Evolutionary conservation across 1,284 basidiomycete species (phyloP).

Genomic region (Leccinum pallidistipes): DNA sequence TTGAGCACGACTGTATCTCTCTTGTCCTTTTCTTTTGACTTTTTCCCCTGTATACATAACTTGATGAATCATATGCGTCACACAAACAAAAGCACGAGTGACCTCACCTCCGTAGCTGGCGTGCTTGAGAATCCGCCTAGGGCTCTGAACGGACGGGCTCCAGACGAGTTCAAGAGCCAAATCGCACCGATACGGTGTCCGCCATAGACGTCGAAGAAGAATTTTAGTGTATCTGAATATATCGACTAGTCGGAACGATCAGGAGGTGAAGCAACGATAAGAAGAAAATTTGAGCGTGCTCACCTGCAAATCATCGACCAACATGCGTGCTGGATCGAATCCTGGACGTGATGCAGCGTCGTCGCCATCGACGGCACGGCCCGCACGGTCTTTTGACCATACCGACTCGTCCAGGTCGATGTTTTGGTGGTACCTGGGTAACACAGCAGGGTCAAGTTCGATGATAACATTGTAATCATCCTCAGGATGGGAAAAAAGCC

Average conservation of each 20-base stretch:
- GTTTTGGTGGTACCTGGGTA: slow-evolving; percentile 77
- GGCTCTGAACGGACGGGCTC: slow-evolving; percentile 72
- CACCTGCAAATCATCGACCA: slow-evolving; percentile 75
- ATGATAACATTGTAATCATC: slow-evolving; percentile 88
- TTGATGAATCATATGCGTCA: slow-evolving; percentile 17
- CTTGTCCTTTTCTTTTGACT: slow-evolving; percentile 58
- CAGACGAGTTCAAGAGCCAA: slow-evolving; percentile 77
- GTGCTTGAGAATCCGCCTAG: slow-evolving; percentile 76
- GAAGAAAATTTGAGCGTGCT: slow-evolving; percentile 21
- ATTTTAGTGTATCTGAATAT: slow-evolving; percentile 76
- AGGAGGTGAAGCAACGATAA: background rate
- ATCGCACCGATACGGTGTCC: slow-evolving; percentile 80
- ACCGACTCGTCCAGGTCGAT: slow-evolving; percentile 48
- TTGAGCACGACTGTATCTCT: slow-evolving; percentile 70
- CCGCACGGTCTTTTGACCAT: slow-evolving; percentile 45
- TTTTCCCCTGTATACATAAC: slow-evolving; percentile 29
- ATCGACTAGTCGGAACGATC: slow-evolving; percentile 47
- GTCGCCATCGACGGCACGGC: slow-evolving; percentile 47
- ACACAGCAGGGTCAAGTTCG: slow-evolving; percentile 61
- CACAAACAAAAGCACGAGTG: background rate
- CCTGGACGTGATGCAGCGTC: slow-evolving; percentile 51
- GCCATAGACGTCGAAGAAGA: slow-evolving; percentile 87
- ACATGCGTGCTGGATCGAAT: slow-evolving; percentile 78
- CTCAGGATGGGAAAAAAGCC: slow-evolving; percentile 82
- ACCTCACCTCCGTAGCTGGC: slow-evolving; percentile 45